Evolutionary conservation across 73 alveolate genomes (phyloP), one percentile per base, ranked within the genome.

Genomic region (Effrenium voratum): DNA sequence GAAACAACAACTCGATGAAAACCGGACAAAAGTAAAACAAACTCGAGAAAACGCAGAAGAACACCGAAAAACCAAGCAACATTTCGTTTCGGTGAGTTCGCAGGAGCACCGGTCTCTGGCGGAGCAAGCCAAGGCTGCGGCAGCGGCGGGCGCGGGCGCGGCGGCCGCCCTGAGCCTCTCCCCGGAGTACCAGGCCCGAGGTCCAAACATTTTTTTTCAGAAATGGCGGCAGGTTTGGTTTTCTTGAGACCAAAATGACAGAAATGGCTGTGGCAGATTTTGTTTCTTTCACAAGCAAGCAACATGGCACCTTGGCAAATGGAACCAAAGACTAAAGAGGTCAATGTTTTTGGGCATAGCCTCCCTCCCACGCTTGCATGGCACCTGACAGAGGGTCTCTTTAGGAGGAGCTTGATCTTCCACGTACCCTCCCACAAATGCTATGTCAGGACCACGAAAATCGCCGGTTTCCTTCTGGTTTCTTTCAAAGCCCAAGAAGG

Each of bases 21-120:
- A n/a, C n/a, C n/a, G n/a, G n/a, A n/a, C n/a, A n/a, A n/a, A n/a
- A n/a, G n/a, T n/a, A n/a, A n/a, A n/a, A n/a, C n/a, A n/a, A n/a
- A n/a, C n/a, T n/a, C n/a, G n/a, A n/a, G n/a, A n/a, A n/a, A n/a
- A n/a, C n/a, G n/a, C n/a, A n/a, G n/a, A n/a, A n/a, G n/a, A n/a
- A n/a, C n/a, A n/a, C n/a, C n/a, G n/a, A n/a, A n/a, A n/a, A n/a
- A n/a, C n/a, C n/a, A n/a, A n/a, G n/a, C n/a, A n/a, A n/a, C n/a
- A n/a, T n/a, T n/a, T n/a, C n/a, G n/a, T n/a, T n/a, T n/a, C n/a
- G n/a, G n/a, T n/a, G n/a, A n/a, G n/a, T n/a, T n/a, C n/a, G n/a
- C 75, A 82, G 92, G 92, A 82, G 92, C 92, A 82, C 92, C 46
- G 49, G 92, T 82, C 92, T 38, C 28, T 82, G 92, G 92, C 92